Evolutionary conservation across 768 basidiomycete species (phyloP).

Genomic region (Trametes punicea): DNA sequence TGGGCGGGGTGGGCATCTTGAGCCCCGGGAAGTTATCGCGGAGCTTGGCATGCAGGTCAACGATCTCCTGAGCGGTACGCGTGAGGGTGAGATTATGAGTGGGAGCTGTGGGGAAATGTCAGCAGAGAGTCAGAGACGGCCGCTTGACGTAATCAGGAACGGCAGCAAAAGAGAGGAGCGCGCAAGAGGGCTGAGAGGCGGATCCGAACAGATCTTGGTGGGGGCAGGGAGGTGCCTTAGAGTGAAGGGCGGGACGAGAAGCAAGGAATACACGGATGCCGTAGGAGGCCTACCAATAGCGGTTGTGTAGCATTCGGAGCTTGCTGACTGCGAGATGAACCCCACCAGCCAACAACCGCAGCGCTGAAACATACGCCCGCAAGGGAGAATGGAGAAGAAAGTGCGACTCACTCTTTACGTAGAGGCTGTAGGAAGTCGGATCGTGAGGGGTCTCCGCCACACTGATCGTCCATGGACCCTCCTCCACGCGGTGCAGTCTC

Average conservation of each 20-base stretch:
- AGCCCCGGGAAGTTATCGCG: constrained; percentile 56
- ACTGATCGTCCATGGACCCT: constrained; percentile 84
- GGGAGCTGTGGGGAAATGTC: constrained; percentile 54
- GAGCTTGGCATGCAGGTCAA: constrained; percentile 81
- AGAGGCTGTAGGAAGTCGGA: constrained; percentile 70
- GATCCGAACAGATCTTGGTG: neutral
- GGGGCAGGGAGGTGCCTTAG: neutral
- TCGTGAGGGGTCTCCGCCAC: constrained; percentile 84
- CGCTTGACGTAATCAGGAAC: constrained; percentile 18
- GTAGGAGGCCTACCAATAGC: neutral
- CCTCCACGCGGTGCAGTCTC: constrained; percentile 61
- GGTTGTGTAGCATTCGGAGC: neutral
- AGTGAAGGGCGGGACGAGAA: neutral
- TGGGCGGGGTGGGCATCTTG: constrained; percentile 59
- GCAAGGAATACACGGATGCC: neutral
- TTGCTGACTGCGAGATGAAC: neutral
- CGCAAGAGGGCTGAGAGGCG: constrained; percentile 18
- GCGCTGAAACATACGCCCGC: constrained; percentile 20
- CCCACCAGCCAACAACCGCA: neutral
- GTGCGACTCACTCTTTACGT: constrained; percentile 79
- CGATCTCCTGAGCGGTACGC: constrained; percentile 69
- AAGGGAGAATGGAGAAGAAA: constrained; percentile 20
- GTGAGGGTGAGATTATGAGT: constrained; percentile 88
- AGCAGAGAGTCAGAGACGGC: constrained; percentile 21
- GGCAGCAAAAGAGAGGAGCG: constrained; percentile 16